Base-by-base conservation (phyloP, 2,329 filamentous ascomycete genomes). In the Xylaria digitata region DNA sequence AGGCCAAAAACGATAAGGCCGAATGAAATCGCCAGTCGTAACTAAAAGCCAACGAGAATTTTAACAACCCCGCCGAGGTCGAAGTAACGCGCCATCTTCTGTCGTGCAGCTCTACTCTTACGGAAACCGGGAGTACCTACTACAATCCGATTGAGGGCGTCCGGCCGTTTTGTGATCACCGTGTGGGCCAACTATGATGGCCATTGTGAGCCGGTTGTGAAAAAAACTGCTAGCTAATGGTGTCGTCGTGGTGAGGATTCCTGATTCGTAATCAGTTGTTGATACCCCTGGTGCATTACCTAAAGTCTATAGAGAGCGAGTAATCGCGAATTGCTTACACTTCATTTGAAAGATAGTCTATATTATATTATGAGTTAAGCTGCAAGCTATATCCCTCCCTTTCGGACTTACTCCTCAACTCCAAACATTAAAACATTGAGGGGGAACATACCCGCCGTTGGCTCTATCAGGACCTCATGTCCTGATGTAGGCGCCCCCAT, bases 1-100 rank as follows among this genome's bases (percentile, higher is more conserved):
- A 73, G 5, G 73, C 69, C 45, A 83, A 84, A 75, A 82, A 82
- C 57, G 84, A 80, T 70, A 89, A 89, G 78, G 80, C 83, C 43
- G 80, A 87, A 74, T 85, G 76, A 80, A 54, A 15, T 5, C n/a
- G 15, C 15, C n/a, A 21, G 13, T n/a, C 19, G 37, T 30, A 21
- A 37, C 30, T 3, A 52, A 59, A 52, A 5, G 23, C n/a, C n/a
- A 42, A 30, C 19, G 19, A 46, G 15, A 42, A 55, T 8, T 15
- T 6, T 30, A 34, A 37, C 26, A 48, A n/a, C 34, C 8, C 40
- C 40, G 54, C 52, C 45, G 50, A 61, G 46, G 9, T 52, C 19
- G 21, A 62, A 64, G 42, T 56, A 52, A 69, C 56, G 21, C 37
- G 40, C 45, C 46, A n/a, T 53, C 37, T 34, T 32, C 13, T 23